Evolutionary conservation across 1,284 basidiomycete species (phyloP).

Genomic region (Irpex lacteus): DNA sequence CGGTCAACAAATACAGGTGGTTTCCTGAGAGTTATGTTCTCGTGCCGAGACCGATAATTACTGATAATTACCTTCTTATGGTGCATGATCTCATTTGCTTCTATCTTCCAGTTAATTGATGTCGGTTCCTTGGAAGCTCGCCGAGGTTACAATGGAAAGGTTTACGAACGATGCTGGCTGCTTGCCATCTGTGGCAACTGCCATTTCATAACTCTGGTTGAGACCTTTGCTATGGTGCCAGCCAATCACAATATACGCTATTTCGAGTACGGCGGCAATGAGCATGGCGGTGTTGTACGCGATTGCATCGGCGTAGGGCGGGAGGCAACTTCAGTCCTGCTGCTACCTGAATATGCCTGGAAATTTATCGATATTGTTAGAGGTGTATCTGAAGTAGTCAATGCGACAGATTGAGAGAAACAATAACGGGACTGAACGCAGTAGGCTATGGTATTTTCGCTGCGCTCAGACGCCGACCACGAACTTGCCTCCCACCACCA

Average conservation of each 20-base stretch:
- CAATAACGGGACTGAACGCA: not conserved
- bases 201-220: not conserved
- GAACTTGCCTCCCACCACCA: constrained; percentile 9
- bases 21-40: too few species aligned
- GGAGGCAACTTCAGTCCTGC: not conserved
- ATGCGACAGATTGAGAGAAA: not conserved
- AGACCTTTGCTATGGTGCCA: not conserved
- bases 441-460: not conserved
- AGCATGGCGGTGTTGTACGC: not conserved
- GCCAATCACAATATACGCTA: not conserved
- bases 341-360: not conserved
- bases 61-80: too few species aligned
- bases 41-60: too few species aligned
- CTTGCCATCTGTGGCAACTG: not conserved
- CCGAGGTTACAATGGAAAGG: not conserved
- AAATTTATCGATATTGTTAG: not conserved
- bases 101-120: too few species aligned
- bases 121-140: too few species aligned
- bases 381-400: not conserved
- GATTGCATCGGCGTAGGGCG: not conserved
- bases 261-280: not conserved
- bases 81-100: too few species aligned
- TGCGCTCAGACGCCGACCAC: not conserved
- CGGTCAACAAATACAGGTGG: too few species aligned
- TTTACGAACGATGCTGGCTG: not conserved